These are phyloP conservation scores for Ligustrum vulgare DNA, from an alignment of 257 asterid species.

Conservation along the genomic window DNA sequence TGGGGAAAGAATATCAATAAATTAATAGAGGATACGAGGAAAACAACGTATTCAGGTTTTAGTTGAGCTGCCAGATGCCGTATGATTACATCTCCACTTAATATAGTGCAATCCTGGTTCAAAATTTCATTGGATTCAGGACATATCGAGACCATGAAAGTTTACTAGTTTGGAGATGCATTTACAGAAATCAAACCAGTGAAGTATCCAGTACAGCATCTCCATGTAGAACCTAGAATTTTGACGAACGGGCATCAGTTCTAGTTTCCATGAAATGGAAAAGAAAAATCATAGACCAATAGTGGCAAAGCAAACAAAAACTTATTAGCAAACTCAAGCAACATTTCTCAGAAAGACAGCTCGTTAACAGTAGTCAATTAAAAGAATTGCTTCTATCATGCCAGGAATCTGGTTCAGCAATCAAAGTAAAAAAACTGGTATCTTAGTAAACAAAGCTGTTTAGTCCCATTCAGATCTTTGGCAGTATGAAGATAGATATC, in stretches of 20 bases:
- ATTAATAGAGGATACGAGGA: constrained; percentile 73
- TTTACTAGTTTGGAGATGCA: constrained; percentile 3
- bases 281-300: background rate
- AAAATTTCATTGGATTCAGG: constrained; percentile 22
- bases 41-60: constrained; percentile 78
- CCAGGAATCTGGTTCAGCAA: background rate
- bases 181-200: constrained; percentile 56
- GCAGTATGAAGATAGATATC: background rate
- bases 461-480: background rate
- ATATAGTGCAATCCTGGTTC: constrained; percentile 86
- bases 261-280: constrained; percentile 6
- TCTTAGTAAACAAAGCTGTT: background rate
- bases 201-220: constrained; percentile 91
- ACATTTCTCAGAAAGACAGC: background rate
- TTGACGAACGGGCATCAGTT: constrained; percentile 22
- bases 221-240: constrained; percentile 84
- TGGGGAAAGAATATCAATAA: background rate
- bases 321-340: constrained; percentile 4
- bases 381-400: constrained; percentile 3
- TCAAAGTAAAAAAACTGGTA: background rate
- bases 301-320: background rate
- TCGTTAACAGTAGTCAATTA: background rate
- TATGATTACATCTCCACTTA: constrained; percentile 94
- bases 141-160: constrained; percentile 19
- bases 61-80: constrained; percentile 79